Evolutionary conservation across 2,329 filamentous ascomycete genomes (phyloP), one percentile per base, ranked within the genome.

Genomic region (Rhinocladiella similis): DNA sequence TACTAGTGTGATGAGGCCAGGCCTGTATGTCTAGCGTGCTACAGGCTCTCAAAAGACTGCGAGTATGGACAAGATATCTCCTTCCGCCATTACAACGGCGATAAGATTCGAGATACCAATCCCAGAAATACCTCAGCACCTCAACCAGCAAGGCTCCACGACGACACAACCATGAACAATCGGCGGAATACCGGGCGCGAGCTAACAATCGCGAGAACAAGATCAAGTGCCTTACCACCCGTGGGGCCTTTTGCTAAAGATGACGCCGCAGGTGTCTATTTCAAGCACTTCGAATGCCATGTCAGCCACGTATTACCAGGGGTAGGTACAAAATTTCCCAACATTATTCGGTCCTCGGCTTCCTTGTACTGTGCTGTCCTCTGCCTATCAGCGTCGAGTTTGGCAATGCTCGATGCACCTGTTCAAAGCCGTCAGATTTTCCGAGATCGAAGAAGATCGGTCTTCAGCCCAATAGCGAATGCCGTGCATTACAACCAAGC

Each of bases 1-100:
- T 3, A 42, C 39, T 22, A 57, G 55, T 57, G 55, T 27, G 50
- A 57, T 42, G 55, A 57, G 36, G 22, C 3, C 22, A 57, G 39
- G 38, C 55, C 55, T 1, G 33, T 29, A 2, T 57, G 55, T 36
- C 20, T 29, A 5, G 50, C 50, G 3, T 57, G 55, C 39, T 16
- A 27, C 18, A 18, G 55, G 10, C 55, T 57, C n/a, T 16, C 43
- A 19, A 19, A 49, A 18, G 12, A 25, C 16, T 57, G 55, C 39
- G 5, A 16, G 18, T 57, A 57, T 41, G 18, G 19, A 9, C 25
- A 18, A 18, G 50, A 53, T 46, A 19, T 48, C 18, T 56, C 43
- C 14, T 41, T 20, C 18, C 14, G 45, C 20, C 25, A 27, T 27
- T 27, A 27, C 25, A 27, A 27, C 25, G 25, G 25, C 9, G 19